Evolutionary conservation across 1,139 yeast species (phyloP), one percentile per base, ranked within the genome.

Genomic region (Sugiyamaella pinicola): DNA sequence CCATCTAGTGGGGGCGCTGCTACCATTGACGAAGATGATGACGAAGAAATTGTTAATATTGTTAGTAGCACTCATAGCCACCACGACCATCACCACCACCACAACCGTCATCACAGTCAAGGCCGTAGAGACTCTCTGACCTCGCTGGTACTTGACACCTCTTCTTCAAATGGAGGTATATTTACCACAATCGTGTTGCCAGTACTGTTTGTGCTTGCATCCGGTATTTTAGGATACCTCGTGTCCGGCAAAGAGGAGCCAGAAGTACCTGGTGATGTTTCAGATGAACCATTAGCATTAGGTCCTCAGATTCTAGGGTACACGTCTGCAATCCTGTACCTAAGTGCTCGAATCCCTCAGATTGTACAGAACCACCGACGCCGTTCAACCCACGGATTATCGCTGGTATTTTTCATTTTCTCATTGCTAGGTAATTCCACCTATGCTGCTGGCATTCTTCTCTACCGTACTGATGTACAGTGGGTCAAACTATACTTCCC

Each of bases 281-380:
- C 54, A 21, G 55, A 46, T 39, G 44, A 42, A 3, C 47, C 55
- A 13, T 72, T 80, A 45, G 63, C 67, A n/a, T 54, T 78, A 38
- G 87, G 87, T 1, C 86, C 95, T 1, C 89, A 84, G 66, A 61
- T 84, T 4, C 74, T 84, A 60, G 95, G 95, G 6, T 87, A 87
- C 69, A 61, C 81, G 4, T 83, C 90, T 2, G 95, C 95, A 0
- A 59, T 74, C 1, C 73, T 87, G 51, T 87, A 87, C 66, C 75
- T 87, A 60, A 84, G 88, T 7, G 95, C 95, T 1, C 74, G 95
- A 57, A 77, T 87, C 52, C 95, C 95, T 1, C 95, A 87, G 69
- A 87, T 87, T 55, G 69, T 83, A 56, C 89, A 84, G 65, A 87
- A 87, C 69, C 79, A 85, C 68, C 67, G 70, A 54, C 76, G 89